Base-by-base conservation (phyloP, 768 basidiomycete genomes). In the Cubamyces sp. region DNA sequence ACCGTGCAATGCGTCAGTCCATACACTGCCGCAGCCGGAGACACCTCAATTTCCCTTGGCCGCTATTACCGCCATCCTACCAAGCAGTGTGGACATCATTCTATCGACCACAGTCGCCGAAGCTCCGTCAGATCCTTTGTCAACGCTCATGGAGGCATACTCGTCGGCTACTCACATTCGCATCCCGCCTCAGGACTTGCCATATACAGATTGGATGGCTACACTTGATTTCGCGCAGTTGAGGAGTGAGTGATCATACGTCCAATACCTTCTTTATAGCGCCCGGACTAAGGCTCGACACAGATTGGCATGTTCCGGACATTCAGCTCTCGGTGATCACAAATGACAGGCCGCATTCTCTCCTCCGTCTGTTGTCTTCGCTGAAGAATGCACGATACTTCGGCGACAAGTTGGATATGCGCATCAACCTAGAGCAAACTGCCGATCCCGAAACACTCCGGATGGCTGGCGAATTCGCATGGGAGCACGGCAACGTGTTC, bases 261-360 rank as follows among this genome's bases (percentile, higher is more conserved):
- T 40, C 11, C 46, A 19, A 15, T 28, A 12, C 11, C 15, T 48
- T 48, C 21, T 37, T 34, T 14, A 18, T 49, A 55, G 8, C 68
- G 25, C 39, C 30, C 46, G 62, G 16, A 65, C 64, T 57, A 64
- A 57, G 50, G 65, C 60, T 54, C 67, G 34, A 23, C 34, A 25
- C 63, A 95, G 93, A 86, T 69, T 95, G 92, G 91, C 81, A 92
- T 64, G 70, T 74, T 2, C 91, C 91, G 11, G 79, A 74, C 34
- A 75, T 94, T 34, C 88, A 90, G 25, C 74, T 94, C 45, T 84
- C 81, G 54, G 80, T 95, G 41, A 89, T 94, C 57, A 94, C 93
- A 0, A 86, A 92, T 66, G 80, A 90, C 68, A 82, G 93, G 34
- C 87, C 92, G 9, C 71, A 74, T 23, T 94, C 94, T 1, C 82